These are phyloP conservation scores for Fagopyrum tataricum DNA, from an alignment of 148 eudicot genomes.

Conservation along the genomic window DNA sequence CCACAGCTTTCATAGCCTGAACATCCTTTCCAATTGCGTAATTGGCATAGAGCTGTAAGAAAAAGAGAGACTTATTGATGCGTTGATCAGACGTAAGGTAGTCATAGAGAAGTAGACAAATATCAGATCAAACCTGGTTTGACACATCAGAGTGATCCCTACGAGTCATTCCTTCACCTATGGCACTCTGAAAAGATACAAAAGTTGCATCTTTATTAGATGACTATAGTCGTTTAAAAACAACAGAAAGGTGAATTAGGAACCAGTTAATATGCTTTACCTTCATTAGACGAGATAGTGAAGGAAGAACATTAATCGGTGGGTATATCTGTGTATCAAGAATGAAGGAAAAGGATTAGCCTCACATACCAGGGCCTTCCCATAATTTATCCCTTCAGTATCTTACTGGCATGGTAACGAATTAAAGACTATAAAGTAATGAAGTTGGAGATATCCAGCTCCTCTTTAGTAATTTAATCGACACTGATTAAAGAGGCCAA, in stretches of 20 bases:
- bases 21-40: conserved; percentile 99
- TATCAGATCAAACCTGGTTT: conserved; percentile 52
- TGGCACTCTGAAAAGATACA: conserved; percentile 72
- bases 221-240: neutral
- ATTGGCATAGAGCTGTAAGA: conserved; percentile 83
- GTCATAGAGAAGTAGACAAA: neutral
- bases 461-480: neutral
- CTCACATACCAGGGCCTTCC: neutral
- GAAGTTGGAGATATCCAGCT: neutral
- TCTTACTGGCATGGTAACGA: neutral
- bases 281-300: conserved; percentile 96
- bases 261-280: conserved; percentile 25
- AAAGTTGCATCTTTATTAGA: conserved; percentile 1
- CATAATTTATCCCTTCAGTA: neutral
- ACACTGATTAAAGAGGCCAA: neutral
- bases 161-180: conserved; percentile 99
- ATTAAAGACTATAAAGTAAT: neutral
- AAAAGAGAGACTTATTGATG: neutral
- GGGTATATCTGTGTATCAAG: conserved; percentile 73
- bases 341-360: conserved; percentile 6
- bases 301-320: conserved; percentile 97
- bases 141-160: conserved; percentile 98
- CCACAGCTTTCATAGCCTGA: conserved; percentile 99
- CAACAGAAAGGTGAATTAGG: neutral
- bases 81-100: neutral